Base-by-base conservation (phyloP, 2,329 filamentous ascomycete genomes). In the Xylariaceae sp. region DNA sequence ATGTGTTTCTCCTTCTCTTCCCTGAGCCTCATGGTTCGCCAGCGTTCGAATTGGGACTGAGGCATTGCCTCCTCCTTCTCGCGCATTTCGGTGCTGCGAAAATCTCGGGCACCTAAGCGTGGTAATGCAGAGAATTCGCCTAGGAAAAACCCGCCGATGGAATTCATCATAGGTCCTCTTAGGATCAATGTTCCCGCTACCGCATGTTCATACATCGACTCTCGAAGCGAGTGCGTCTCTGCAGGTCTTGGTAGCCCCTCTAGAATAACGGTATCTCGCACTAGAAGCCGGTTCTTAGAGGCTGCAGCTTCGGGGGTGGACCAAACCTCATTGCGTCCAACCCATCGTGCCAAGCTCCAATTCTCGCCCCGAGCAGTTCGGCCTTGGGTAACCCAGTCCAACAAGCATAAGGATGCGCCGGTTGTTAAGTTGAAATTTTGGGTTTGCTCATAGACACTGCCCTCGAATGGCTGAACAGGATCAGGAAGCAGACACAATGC, bases 311-410 rank as follows among this genome's bases (percentile, higher is more conserved):
- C 59, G 2, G 71, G 66, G 1, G 67, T 59, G 41, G 76, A 70
- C 86, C 89, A 93, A n/a, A 98, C 82, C 75, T 99, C 95, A 70
- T 97, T 98, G 62, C 89, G 83, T 9, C 91, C 92, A 56, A 80
- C 84, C 86, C 95, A 98, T 60, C 81, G 82, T 54, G 82, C 77
- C 58, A 97, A 87, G 64, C 87, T 88, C 95, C 95, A 99, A 61
- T 91, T 82, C 75, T 99, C 95, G 20, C 92, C 93, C 45, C 90
- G 84, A 3, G 95, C 93, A 3, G 81, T 85, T 18, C 95, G 85
- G 7, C 95, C 95, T 68, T 93, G 90, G 2, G 88, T 96, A 6
- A 98, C 92, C 95, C 95, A 99, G 73, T 99, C 95, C 44, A 96
- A 78, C 2, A 96, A 81, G 69, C 92, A 96, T 14, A 98, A 75